These are phyloP conservation scores for Artemisia argyi DNA, from an alignment of 129 eudicot genomes.

Conservation along the genomic window DNA sequence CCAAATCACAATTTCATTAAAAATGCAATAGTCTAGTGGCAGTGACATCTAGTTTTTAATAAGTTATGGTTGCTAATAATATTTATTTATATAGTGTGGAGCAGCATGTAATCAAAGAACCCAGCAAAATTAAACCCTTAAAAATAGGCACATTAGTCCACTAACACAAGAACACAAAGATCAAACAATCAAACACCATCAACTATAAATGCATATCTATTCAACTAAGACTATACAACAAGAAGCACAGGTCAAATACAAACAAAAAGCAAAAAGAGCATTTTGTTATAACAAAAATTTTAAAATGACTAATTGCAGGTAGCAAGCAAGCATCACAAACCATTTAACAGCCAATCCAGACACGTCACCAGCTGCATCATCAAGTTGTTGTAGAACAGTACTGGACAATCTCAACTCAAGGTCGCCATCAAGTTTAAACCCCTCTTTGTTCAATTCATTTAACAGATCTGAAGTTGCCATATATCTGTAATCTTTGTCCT, in stretches of 20 bases:
- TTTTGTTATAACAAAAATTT: neutral
- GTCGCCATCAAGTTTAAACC: constrained; percentile 75
- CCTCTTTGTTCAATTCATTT: constrained; percentile 88
- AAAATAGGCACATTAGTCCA: too few species aligned
- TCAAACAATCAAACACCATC: too few species aligned
- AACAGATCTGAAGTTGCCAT: constrained; percentile 99
- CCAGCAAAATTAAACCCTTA: too few species aligned
- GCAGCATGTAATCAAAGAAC: too few species aligned
- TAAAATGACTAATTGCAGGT: neutral
- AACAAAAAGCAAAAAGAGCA: neutral
- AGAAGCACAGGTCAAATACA: neutral
- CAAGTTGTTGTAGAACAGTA: constrained; percentile 86
- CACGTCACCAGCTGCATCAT: constrained; percentile 97
- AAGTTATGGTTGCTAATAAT: too few species aligned
- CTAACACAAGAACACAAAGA: too few species aligned
- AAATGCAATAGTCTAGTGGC: neutral
- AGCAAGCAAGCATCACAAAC: constrained; percentile 32
- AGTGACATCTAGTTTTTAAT: too few species aligned
- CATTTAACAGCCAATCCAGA: constrained; percentile 98
- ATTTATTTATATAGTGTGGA: too few species aligned
- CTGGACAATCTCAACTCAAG: constrained; percentile 78
- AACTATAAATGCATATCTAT: too few species aligned
- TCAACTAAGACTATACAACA: neutral
- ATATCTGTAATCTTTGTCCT: constrained; percentile 95
- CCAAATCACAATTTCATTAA: neutral